Conservation (phyloP, 257 asterid species). For the Solanum ossicruentum region DNA sequence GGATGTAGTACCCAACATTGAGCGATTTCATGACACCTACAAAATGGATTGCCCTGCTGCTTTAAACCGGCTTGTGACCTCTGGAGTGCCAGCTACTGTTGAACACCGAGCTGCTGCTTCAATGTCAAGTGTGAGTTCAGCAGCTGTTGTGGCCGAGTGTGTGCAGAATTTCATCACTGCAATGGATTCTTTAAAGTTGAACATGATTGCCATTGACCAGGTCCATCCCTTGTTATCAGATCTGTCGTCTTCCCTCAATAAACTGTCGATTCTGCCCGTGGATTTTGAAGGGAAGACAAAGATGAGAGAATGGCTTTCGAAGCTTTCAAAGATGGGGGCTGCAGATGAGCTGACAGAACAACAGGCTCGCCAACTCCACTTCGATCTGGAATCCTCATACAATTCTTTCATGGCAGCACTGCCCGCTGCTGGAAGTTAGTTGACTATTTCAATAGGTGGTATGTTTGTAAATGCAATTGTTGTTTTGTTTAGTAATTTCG, state of each 20-base stretch:
- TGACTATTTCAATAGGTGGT: background rate
- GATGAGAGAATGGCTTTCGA: slow-evolving; percentile 80
- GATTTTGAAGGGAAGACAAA: slow-evolving; percentile 93
- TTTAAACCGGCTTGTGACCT: slow-evolving; percentile 55
- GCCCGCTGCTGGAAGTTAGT: slow-evolving; percentile 54
- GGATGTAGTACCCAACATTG: slow-evolving; percentile 65
- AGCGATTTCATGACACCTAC: slow-evolving; percentile 72
- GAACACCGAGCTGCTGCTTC: slow-evolving; percentile 75
- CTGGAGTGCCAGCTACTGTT: slow-evolving; percentile 88
- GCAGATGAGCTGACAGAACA: slow-evolving; percentile 91
- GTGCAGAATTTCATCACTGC: slow-evolving; percentile 89
- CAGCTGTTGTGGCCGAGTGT: slow-evolving; percentile 83
- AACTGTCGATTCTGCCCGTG: slow-evolving; percentile 58
- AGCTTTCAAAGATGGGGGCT: slow-evolving; percentile 84
- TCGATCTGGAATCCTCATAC: slow-evolving; percentile 81
- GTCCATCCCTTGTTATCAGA: slow-evolving; percentile 85
- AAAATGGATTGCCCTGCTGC: slow-evolving; percentile 82
- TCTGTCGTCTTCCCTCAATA: slow-evolving; percentile 63
- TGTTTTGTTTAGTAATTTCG: background rate
- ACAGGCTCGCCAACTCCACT: slow-evolving; percentile 90
- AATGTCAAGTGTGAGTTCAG: slow-evolving; percentile 37
- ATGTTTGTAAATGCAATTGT: background rate
- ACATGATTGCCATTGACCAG: slow-evolving; percentile 94
- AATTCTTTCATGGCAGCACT: slow-evolving; percentile 91
- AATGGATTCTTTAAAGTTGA: slow-evolving; percentile 77